Evolutionary conservation across 2,329 filamentous ascomycete genomes (phyloP).

Genomic region (Claviceps sp.): DNA sequence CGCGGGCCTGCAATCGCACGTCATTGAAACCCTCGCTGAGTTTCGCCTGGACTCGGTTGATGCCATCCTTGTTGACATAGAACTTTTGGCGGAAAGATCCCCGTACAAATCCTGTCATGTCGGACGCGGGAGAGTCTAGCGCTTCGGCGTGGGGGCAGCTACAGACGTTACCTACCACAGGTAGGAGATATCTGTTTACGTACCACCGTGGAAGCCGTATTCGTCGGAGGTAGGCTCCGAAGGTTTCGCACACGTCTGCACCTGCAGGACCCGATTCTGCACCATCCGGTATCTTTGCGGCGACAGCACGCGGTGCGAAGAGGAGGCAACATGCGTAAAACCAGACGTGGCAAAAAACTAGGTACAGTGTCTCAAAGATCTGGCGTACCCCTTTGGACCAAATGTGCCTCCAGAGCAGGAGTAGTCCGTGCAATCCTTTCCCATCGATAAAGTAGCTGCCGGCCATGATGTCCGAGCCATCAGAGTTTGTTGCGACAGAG

Average conservation of each 20-base stretch:
- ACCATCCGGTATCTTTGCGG: not conserved
- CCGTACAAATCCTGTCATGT: conserved; percentile 37
- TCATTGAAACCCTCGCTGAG: conserved; percentile 26
- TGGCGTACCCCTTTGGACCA: conserved; percentile 22
- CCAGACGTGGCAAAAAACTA: conserved; percentile 37
- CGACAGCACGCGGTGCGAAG: conserved; percentile 20
- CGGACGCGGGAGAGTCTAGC: conserved; percentile 37
- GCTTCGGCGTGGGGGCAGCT: conserved; percentile 40
- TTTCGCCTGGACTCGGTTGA: conserved; percentile 33
- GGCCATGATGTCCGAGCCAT: conserved; percentile 10
- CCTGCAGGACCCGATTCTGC: not conserved
- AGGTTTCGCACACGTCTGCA: not conserved
- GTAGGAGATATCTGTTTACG: conserved; percentile 35
- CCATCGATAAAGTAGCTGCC: conserved; percentile 37
- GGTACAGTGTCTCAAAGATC: conserved; percentile 27
- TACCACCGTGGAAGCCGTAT: conserved; percentile 35
- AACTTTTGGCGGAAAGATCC: conserved; percentile 33
- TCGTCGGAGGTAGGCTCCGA: conserved; percentile 29
- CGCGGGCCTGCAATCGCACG: conserved; percentile 26
- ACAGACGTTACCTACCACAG: conserved; percentile 38
- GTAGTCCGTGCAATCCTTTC: conserved; percentile 37
- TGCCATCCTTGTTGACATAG: conserved; percentile 36
- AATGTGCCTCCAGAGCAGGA: conserved; percentile 26
- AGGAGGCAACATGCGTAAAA: conserved; percentile 39
- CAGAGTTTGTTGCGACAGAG: not conserved